A percentile compares a stretch with the other conserved stretches of the same genome.
phyloP scores from a whole-genome alignment of 2,329 filamentous ascomycete genomes.

The Aspergillus sp. region DNA sequence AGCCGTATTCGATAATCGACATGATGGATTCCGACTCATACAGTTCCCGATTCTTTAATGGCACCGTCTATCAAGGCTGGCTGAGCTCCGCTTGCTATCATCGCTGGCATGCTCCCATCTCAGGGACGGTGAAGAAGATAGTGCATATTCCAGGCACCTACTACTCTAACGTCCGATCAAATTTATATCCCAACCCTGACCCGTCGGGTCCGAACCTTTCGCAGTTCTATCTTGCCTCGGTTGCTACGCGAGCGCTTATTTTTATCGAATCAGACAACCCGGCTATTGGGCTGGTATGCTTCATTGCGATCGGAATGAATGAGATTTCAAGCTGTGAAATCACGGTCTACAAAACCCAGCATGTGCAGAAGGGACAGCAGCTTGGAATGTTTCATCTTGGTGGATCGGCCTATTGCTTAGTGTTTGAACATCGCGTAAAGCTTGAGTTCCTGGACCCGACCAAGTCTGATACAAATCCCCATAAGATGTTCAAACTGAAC shows the following conservation, averaged over 20 bases:
- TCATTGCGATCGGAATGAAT: slow-evolving; percentile 3
- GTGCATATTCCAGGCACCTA: not conserved
- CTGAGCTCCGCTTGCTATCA: slow-evolving; percentile 1
- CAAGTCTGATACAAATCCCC: not conserved
- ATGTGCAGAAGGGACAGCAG: slow-evolving; percentile 1
- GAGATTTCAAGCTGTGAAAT: slow-evolving; percentile 3
- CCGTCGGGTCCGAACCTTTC: not conserved
- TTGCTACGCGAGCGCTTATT: slow-evolving; percentile 1
- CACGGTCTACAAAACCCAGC: not conserved
- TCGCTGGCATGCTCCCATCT: slow-evolving; percentile 2
- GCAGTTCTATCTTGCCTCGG: not conserved
- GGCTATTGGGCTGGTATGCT: slow-evolving; percentile 1
- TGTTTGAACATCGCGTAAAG: not conserved
- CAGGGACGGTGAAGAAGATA: not conserved
- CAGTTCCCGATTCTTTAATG: not conserved
- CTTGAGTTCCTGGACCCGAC: not conserved
- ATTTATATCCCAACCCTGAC: not conserved
- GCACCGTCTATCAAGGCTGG: slow-evolving; percentile 2
- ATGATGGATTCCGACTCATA: slow-evolving; percentile 1
- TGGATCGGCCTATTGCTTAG: not conserved
- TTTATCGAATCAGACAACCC: not conserved
- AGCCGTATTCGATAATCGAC: slow-evolving; percentile 1
- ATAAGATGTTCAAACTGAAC: not conserved
- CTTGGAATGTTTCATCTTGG: slow-evolving; percentile 3
- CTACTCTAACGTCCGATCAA: not conserved